Evolutionary conservation across 345 rosid species (phyloP), one percentile per base, ranked within the genome.

Genomic region (Moringa oleifera): DNA sequence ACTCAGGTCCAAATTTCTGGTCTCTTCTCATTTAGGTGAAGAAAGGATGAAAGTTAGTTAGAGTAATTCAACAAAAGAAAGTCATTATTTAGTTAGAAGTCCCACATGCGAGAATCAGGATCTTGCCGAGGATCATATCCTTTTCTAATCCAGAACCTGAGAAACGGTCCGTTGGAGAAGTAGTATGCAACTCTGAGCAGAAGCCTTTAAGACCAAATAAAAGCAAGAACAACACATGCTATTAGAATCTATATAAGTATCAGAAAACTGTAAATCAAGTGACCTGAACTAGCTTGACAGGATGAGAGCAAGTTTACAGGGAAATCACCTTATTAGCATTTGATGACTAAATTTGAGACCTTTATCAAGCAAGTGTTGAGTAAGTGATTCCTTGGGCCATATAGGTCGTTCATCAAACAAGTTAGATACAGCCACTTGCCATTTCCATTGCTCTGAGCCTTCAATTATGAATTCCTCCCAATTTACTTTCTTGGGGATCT

Each of bases 71-170:
- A 8, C n/a, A 23, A 45, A 61, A 18, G 46, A 24, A 23, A 47
- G 25, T 6, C 33, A 24, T 58, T 18, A 33, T 36, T 46, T n/a
- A 51, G 49, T 45, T 41, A 64, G 66, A 55, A 67, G 17, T 58
- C 93, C 86, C 77, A 90, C 99, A 85, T 85, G 77, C 93, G 83
- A 69, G 99, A 91, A 67, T 88, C 91, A 21, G 96, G 96, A 81
- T 94, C 97, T 72, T 75, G 79, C 53, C 95, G 90, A 61, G 99
- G 99, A 79, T 94, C 99, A 68, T 94, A 94, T 73, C 95, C 99
- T 80, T 88, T 91, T 74, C 71, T 87, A 68, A 94, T 89, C 99
- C 99, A 94, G 75, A 94, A 87, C 72, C 84, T 85, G 63, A 71
- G 84, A 84, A 82, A 91, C 25, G 99, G 99, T 64, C 99, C 96